Conservation (phyloP, 2,329 filamentous ascomycete genomes). For the Penicillium brevicompactum region DNA sequence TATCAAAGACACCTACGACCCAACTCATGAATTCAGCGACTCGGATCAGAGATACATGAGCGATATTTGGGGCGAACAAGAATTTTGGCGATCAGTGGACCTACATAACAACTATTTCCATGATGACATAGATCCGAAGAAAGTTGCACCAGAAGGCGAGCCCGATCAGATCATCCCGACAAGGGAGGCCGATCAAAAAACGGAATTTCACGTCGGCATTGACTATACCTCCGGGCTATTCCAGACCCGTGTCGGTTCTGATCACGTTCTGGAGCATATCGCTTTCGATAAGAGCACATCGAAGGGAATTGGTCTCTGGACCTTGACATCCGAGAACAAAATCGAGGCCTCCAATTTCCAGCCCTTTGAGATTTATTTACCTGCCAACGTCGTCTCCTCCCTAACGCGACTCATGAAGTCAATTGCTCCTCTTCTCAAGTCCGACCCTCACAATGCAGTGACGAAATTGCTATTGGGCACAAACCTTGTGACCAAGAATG, state of each 20-base stretch:
- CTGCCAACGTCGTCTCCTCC: constrained; percentile 6
- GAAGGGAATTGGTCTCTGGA: neutral
- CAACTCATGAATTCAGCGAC: constrained; percentile 12
- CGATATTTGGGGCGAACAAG: constrained; percentile 17
- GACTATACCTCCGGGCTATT: constrained; percentile 14
- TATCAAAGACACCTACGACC: constrained; percentile 12
- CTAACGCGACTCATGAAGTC: constrained; percentile 3
- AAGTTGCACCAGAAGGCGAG: constrained; percentile 2
- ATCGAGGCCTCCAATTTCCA: constrained; percentile 8
- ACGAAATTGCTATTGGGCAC: constrained; percentile 10
- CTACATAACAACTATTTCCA: constrained; percentile 12
- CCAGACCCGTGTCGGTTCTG: constrained; percentile 16
- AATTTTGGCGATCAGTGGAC: constrained; percentile 12
- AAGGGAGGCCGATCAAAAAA: neutral
- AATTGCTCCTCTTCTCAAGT: constrained; percentile 4
- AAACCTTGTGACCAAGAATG: constrained; percentile 12
- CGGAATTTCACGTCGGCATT: constrained; percentile 15
- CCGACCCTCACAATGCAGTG: constrained; percentile 2
- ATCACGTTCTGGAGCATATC: constrained; percentile 9
- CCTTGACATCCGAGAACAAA: constrained; percentile 6
- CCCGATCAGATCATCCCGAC: constrained; percentile 6
- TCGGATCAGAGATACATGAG: constrained; percentile 20
- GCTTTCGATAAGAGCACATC: constrained; percentile 5
- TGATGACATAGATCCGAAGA: constrained; percentile 6
- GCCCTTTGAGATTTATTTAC: constrained; percentile 10